Conservation (phyloP, 306 rosid species). For the Prunus salicina region DNA sequence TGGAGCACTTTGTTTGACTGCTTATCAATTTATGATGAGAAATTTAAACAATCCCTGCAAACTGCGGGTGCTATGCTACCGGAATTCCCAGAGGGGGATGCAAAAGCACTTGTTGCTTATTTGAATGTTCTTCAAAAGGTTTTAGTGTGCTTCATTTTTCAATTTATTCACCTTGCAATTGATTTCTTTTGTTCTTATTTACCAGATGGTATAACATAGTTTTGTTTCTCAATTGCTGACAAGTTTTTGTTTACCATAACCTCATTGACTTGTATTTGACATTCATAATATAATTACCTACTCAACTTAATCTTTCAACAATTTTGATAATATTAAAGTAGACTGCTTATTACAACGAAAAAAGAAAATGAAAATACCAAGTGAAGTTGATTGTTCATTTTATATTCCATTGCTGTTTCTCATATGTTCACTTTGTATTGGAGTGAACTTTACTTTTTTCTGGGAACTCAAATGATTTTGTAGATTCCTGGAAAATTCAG, state of each 20-base stretch:
- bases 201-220: neutral
- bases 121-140: slow-evolving; percentile 91
- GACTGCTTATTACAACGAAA: neutral
- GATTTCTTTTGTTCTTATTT: neutral
- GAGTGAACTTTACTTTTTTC: neutral
- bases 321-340: neutral
- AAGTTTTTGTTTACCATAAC: neutral
- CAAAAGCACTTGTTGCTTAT: slow-evolving; percentile 93
- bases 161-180: neutral
- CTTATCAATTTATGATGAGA: slow-evolving; percentile 89
- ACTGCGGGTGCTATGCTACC: slow-evolving; percentile 80
- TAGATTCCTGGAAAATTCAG: neutral
- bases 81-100: slow-evolving; percentile 94
- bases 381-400: neutral
- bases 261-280: neutral
- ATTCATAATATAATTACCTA: neutral
- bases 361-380: neutral
- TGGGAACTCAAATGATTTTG: neutral
- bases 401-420: neutral
- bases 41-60: slow-evolving; percentile 90
- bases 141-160: neutral
- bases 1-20: slow-evolving; percentile 97
- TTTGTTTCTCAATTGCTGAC: neutral
- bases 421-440: no score
- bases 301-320: neutral